Evolutionary conservation across 208 protist genomes (phyloP).

Genomic region (Trypanosomatidae sp.): DNA sequence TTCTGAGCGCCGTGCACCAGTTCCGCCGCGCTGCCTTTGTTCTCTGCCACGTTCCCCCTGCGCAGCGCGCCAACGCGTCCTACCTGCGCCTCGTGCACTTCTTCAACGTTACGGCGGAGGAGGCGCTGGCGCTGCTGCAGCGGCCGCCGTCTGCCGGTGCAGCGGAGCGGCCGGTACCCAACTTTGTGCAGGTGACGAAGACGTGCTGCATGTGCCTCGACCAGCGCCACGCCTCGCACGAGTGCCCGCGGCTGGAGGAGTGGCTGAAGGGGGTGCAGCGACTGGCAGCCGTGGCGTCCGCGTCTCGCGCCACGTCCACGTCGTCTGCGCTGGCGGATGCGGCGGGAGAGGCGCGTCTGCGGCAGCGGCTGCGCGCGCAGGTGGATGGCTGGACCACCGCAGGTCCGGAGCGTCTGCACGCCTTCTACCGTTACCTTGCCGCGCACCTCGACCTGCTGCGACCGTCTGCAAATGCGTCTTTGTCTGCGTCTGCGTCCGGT

Average conservation of each 20-base stretch:
- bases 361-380: slow-evolving; percentile 58
- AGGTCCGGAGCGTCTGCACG: slow-evolving; percentile 76
- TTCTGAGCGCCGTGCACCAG: slow-evolving; percentile 63
- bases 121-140: slow-evolving; percentile 66
- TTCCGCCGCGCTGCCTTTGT: slow-evolving; percentile 83
- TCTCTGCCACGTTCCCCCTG: slow-evolving; percentile 77
- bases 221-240: slow-evolving; percentile 68
- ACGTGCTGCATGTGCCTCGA: slow-evolving; percentile 93
- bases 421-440: slow-evolving; percentile 79
- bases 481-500: too few relatives aligned
- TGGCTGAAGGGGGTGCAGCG: slow-evolving; percentile 64
- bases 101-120: slow-evolving; percentile 71
- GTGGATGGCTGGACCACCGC: slow-evolving; percentile 83
- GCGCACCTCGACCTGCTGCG: slow-evolving; percentile 47
- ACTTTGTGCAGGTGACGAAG: slow-evolving; percentile 83
- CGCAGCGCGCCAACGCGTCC: slow-evolving; percentile 46
- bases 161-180: too few relatives aligned
- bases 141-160: too few relatives aligned
- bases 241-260: slow-evolving; percentile 58
- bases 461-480: too few relatives aligned
- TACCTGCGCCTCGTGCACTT: slow-evolving; percentile 61
- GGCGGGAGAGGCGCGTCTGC: too few relatives aligned
- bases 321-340: too few relatives aligned
- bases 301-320: too few relatives aligned
- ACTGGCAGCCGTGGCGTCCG: too few relatives aligned